These are phyloP conservation scores for Sordaria brevicollis DNA, from an alignment of 495 filamentous ascomycete species.

Conservation along the genomic window DNA sequence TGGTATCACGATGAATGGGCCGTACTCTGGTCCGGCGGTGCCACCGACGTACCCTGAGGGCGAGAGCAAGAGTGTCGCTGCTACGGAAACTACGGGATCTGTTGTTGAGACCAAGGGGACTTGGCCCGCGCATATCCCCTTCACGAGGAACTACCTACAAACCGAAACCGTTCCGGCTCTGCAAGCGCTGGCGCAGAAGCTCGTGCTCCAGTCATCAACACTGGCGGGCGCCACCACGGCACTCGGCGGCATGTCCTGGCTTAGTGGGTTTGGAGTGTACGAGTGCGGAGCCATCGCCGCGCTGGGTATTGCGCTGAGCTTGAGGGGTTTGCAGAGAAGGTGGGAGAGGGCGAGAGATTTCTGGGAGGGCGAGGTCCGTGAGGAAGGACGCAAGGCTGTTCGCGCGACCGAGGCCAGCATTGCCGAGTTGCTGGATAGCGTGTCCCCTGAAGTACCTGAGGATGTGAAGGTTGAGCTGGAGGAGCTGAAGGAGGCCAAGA, in stretches of 20 bases:
- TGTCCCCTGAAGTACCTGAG: constrained; percentile 18
- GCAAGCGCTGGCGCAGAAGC: constrained; percentile 68
- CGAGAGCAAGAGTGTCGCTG: neutral
- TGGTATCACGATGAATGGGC: constrained; percentile 1
- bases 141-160: constrained; percentile 50
- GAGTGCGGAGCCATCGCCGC: constrained; percentile 74
- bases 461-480: constrained; percentile 14
- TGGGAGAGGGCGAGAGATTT: constrained; percentile 63
- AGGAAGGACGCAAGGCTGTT: constrained; percentile 68
- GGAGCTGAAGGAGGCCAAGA: constrained; percentile 42
- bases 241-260: constrained; percentile 58
- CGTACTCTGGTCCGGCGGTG: constrained; percentile 10
- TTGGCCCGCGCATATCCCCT: constrained; percentile 42
- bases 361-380: constrained; percentile 70
- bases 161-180: constrained; percentile 58
- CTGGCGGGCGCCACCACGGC: constrained; percentile 51
- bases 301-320: constrained; percentile 61
- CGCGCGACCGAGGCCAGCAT: constrained; percentile 57
- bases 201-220: constrained; percentile 64
- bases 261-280: constrained; percentile 52
- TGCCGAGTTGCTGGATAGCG: constrained; percentile 39
- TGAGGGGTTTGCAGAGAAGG: constrained; percentile 62
- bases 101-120: constrained; percentile 7
- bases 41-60: neutral
- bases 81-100: neutral